Base-by-base conservation (phyloP, 2,329 filamentous ascomycete genomes). In the Ophiosphaerella narmari region DNA sequence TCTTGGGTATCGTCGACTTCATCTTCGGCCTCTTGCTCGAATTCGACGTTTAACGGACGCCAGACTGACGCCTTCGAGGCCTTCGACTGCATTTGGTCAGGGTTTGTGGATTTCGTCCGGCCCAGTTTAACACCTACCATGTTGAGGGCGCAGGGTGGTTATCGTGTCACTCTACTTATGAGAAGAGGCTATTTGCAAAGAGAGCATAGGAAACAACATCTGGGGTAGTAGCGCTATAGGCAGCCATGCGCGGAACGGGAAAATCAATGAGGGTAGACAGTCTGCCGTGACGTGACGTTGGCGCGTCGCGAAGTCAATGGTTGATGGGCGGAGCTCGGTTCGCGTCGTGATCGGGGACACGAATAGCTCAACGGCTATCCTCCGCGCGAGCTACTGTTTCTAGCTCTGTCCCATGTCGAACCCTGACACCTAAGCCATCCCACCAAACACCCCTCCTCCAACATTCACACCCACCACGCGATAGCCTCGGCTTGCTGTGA, bases 1-100 rank as follows among this genome's bases (percentile, higher is more conserved):
- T 97, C 93, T 72, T 93, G 94, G 31, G 92, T 96, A 65, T 94
- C 91, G 72, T 99, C 94, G 67, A 96, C 80, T 74, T 97, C 92
- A 64, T 96, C 90, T 69, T 96, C 91, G 57, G 88, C 80, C 50
- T 90, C 90, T 67, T 95, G 90, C 75, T 97, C 94, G 8, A 90
- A 89, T 74, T 97, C 92, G 75, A 97, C 85, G 72, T 99, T 99
- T 74, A 97, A 86, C 45, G 93, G 90, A 66, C 88, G 86, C 77
- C 95, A 97, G 64, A 85, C 44, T 4, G 61, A 63, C 23, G 56
- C 62, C 31, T 63, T 64, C 33, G 73, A 71, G 26, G 26, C 62
- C 31, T 63, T 64, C 33, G 73, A 70, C 73, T 74, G 51, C 31
- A 39, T 3, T 13, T 14, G 44, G 53, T 63, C 14, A 62, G 57